phyloP scores from a whole-genome alignment of 495 filamentous ascomycete species.

The Podospora fimiseda region DNA sequence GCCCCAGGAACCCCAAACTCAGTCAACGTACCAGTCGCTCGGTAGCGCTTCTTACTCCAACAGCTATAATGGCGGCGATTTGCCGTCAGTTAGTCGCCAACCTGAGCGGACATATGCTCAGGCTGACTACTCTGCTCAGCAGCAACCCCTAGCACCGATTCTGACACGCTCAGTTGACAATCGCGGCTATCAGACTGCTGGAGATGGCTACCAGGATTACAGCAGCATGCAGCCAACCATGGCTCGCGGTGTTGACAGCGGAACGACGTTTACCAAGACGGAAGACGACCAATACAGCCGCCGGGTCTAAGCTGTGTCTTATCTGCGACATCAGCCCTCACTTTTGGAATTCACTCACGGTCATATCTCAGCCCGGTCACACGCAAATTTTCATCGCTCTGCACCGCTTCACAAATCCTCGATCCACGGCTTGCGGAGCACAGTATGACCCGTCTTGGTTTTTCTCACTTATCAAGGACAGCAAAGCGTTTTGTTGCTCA shows the following conservation, averaged over 20 bases:
- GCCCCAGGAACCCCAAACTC: not conserved
- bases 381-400: too few relatives aligned
- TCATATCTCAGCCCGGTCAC: too few relatives aligned
- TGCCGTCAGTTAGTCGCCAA: not conserved
- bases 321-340: too few relatives aligned
- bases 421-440: too few relatives aligned
- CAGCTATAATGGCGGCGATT: not conserved
- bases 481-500: too few relatives aligned
- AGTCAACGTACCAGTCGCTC: not conserved
- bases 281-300: not conserved
- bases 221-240: not conserved
- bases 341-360: too few relatives aligned
- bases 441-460: too few relatives aligned
- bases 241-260: not conserved
- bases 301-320: not conserved
- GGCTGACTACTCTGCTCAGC: not conserved
- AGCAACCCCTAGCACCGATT: not conserved
- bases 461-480: too few relatives aligned
- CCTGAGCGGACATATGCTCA: not conserved
- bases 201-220: not conserved
- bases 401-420: too few relatives aligned
- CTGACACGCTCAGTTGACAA: not conserved
- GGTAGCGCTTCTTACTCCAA: not conserved
- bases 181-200: not conserved
- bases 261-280: not conserved